Evolutionary conservation across 495 filamentous ascomycete species (phyloP).

Genomic region (Bombardia bombarda): DNA sequence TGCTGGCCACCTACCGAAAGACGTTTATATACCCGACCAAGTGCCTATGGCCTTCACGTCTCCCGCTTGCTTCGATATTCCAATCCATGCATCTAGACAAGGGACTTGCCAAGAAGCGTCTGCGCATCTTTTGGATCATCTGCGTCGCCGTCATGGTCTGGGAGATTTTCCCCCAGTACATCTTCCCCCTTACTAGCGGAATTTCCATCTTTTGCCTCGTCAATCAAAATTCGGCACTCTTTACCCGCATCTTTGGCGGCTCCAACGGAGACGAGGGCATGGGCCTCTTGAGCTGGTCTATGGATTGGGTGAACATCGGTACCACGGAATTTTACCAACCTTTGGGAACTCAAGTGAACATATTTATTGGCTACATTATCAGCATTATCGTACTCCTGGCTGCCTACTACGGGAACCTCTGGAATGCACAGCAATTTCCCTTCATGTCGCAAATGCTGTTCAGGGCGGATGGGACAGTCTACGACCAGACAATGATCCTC

Average conservation of each 20-base stretch:
- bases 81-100: slow-evolving; percentile 30
- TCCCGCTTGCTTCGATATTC: slow-evolving; percentile 28
- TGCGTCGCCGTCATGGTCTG: slow-evolving; percentile 32
- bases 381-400: slow-evolving; percentile 33
- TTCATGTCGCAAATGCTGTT: slow-evolving; percentile 42
- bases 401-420: slow-evolving; percentile 38
- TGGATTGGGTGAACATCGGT: slow-evolving; percentile 49
- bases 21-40: slow-evolving; percentile 45
- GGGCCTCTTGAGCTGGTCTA: slow-evolving; percentile 37
- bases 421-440: slow-evolving; percentile 36
- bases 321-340: slow-evolving; percentile 24
- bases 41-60: slow-evolving; percentile 32
- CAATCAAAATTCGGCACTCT: slow-evolving; percentile 37
- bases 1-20: slow-evolving; percentile 42
- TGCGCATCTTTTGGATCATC: slow-evolving; percentile 30
- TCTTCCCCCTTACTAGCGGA: slow-evolving; percentile 42
- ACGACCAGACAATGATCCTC: slow-evolving; percentile 33
- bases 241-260: slow-evolving; percentile 50
- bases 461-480: slow-evolving; percentile 44
- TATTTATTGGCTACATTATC: slow-evolving; percentile 30
- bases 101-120: slow-evolving; percentile 21
- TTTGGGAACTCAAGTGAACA: slow-evolving; percentile 28
- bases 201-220: slow-evolving; percentile 49
- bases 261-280: slow-evolving; percentile 37
- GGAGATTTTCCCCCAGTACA: slow-evolving; percentile 46